phyloP scores from a whole-genome alignment of 495 filamentous ascomycete genomes.

The Thozetella sp. region DNA sequence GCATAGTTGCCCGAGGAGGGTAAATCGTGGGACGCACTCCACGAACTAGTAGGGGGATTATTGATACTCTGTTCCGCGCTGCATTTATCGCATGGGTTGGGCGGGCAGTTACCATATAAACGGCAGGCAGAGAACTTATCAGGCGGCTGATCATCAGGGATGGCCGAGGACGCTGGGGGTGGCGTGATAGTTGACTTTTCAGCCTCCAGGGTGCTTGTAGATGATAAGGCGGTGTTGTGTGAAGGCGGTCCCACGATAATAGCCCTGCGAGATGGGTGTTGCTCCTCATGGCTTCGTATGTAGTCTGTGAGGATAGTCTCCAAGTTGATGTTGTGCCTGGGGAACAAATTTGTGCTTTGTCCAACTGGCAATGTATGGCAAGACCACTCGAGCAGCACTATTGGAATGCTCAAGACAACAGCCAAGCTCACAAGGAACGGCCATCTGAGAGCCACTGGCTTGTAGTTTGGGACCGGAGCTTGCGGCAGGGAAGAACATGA shows the following conservation, averaged over 20 bases:
- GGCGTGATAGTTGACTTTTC: neutral
- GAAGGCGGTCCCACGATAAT: too few relatives aligned
- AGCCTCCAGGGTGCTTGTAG: too few relatives aligned
- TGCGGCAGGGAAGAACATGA: neutral
- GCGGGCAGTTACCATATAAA: too few relatives aligned
- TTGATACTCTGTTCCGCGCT: too few relatives aligned
- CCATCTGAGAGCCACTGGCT: slow-evolving; percentile 33
- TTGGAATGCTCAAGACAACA: slow-evolving; percentile 14
- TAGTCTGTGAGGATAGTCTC: neutral
- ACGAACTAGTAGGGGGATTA: too few relatives aligned
- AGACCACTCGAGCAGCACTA: slow-evolving; percentile 22
- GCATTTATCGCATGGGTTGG: too few relatives aligned
- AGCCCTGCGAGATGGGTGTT: neutral
- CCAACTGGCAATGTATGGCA: slow-evolving; percentile 23
- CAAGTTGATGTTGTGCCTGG: neutral
- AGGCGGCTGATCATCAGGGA: too few relatives aligned
- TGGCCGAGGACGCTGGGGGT: neutral
- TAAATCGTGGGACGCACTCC: neutral
- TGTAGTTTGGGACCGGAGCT: slow-evolving; percentile 25
- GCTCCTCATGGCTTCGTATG: neutral
- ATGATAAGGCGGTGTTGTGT: too few relatives aligned
- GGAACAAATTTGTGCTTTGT: slow-evolving; percentile 7
- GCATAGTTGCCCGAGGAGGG: neutral
- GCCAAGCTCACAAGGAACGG: slow-evolving; percentile 24
- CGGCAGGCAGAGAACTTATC: too few relatives aligned